Conservation (phyloP, 1,139 yeast species). For the Lodderomyces jiufengensis region DNA sequence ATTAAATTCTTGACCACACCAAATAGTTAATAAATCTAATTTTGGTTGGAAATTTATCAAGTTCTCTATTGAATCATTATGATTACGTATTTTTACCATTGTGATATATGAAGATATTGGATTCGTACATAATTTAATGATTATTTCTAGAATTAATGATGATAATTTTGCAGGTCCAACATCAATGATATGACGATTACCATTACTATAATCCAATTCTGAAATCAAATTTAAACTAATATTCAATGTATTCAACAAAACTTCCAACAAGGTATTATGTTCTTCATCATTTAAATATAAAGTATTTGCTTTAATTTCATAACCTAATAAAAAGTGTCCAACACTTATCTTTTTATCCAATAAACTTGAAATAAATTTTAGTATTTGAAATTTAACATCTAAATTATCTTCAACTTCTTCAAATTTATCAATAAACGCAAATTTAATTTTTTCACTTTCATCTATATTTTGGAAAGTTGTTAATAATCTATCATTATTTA, state of each 20-base stretch:
- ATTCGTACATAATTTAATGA: conserved; percentile 57
- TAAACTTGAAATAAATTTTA: conserved; percentile 55
- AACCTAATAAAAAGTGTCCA: conserved; percentile 78
- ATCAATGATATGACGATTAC: conserved; percentile 38
- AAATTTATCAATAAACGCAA: conserved; percentile 69
- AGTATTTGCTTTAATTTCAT: conserved; percentile 35
- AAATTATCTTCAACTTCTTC: conserved; percentile 41
- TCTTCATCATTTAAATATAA: conserved; percentile 17
- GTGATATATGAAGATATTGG: conserved; percentile 52
- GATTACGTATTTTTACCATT: conserved; percentile 47
- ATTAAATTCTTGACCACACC: conserved; percentile 50
- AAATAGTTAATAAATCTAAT: conserved; percentile 42
- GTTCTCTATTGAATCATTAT: conserved; percentile 46
- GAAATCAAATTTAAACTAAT: conserved; percentile 44
- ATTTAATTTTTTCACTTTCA: conserved; percentile 66
- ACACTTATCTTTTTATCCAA: conserved; percentile 49
- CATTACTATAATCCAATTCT: conserved; percentile 34
- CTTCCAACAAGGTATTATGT: conserved; percentile 49
- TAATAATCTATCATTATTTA: conserved; percentile 61
- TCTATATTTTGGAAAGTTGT: conserved; percentile 71
- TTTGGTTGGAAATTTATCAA: conserved; percentile 55
- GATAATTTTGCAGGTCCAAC: conserved; percentile 56
- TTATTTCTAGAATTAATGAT: conserved; percentile 54
- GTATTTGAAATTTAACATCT: conserved; percentile 51
- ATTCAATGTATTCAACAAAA: conserved; percentile 48